Conservation (phyloP, 2,329 filamentous ascomycete genomes). For the Zymoseptoria brevis region DNA sequence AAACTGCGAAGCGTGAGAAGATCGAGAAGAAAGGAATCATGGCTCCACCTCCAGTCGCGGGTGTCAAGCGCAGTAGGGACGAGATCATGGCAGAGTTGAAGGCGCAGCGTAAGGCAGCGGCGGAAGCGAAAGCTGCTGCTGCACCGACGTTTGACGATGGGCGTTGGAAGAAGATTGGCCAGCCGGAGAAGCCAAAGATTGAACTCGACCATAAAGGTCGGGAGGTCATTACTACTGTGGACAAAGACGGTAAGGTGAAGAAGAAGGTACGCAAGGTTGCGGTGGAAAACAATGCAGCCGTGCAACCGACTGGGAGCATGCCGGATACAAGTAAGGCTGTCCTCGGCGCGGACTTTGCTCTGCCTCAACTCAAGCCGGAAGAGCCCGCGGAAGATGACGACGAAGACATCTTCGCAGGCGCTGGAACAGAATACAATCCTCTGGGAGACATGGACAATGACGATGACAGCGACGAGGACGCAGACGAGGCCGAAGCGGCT, state of each 20-base stretch:
- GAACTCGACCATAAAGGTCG: slow-evolving; percentile 49
- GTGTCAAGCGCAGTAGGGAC: slow-evolving; percentile 48
- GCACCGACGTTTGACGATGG: slow-evolving; percentile 37
- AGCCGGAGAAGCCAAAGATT: slow-evolving; percentile 46
- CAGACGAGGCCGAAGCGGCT: slow-evolving; percentile 6
- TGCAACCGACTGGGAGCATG: slow-evolving; percentile 15
- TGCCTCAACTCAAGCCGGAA: slow-evolving; percentile 14
- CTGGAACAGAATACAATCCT: slow-evolving; percentile 53
- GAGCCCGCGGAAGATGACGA: slow-evolving; percentile 41
- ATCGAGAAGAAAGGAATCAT: slow-evolving; percentile 46
- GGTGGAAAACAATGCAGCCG: slow-evolving; percentile 26
- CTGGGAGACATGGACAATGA: slow-evolving; percentile 47
- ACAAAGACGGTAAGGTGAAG: slow-evolving; percentile 54
- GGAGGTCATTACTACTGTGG: slow-evolving; percentile 52
- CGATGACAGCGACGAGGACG: slow-evolving; percentile 32
- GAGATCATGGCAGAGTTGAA: slow-evolving; percentile 54
- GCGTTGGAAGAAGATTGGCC: slow-evolving; percentile 32
- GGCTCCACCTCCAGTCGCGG: slow-evolving; percentile 35
- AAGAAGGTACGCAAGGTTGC: slow-evolving; percentile 50
- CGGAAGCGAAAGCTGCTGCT: slow-evolving; percentile 36
- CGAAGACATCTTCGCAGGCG: slow-evolving; percentile 56
- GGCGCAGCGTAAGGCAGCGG: slow-evolving; percentile 43
- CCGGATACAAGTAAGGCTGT: slow-evolving; percentile 24
- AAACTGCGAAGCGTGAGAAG: slow-evolving; percentile 54
- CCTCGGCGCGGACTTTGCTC: slow-evolving; percentile 26